Conservation (phyloP, 495 filamentous ascomycete species). For the Neurospora sp. region DNA sequence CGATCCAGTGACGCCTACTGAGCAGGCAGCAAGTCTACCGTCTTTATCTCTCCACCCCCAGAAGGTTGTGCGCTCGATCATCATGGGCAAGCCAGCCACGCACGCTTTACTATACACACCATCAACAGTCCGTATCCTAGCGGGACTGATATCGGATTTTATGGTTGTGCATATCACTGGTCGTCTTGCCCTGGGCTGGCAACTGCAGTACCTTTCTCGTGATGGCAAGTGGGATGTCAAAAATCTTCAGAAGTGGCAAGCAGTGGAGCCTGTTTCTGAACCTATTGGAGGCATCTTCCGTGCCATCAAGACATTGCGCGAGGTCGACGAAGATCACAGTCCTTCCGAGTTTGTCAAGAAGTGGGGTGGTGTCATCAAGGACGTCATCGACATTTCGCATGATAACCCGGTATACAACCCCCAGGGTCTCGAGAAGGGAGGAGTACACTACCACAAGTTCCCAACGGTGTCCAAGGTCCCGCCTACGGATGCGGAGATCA, state of each 20-base stretch:
- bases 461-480: constrained; percentile 89
- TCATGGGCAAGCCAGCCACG: constrained; percentile 68
- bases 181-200: constrained; percentile 77
- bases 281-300: constrained; percentile 69
- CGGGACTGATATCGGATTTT: constrained; percentile 76
- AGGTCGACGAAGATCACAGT: constrained; percentile 75
- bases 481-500: constrained; percentile 64
- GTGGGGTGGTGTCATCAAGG: constrained; percentile 54
- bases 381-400: constrained; percentile 82
- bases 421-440: constrained; percentile 57
- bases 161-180: constrained; percentile 62
- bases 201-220: constrained; percentile 73
- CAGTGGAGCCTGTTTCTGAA: constrained; percentile 63
- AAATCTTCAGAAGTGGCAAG: constrained; percentile 86
- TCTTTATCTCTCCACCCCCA: constrained; percentile 28
- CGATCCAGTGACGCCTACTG: constrained; percentile 36
- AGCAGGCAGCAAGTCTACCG: constrained; percentile 27
- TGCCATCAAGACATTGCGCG: constrained; percentile 80
- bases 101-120: constrained; percentile 81
- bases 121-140: constrained; percentile 61
- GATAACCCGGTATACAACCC: constrained; percentile 79
- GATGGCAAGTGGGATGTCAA: constrained; percentile 98
- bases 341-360: constrained; percentile 62
- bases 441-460: constrained; percentile 76
- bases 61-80: constrained; percentile 55